These are phyloP conservation scores for Colletotrichum sp. DNA, from an alignment of 2,329 filamentous ascomycete species.

Conservation along the genomic window DNA sequence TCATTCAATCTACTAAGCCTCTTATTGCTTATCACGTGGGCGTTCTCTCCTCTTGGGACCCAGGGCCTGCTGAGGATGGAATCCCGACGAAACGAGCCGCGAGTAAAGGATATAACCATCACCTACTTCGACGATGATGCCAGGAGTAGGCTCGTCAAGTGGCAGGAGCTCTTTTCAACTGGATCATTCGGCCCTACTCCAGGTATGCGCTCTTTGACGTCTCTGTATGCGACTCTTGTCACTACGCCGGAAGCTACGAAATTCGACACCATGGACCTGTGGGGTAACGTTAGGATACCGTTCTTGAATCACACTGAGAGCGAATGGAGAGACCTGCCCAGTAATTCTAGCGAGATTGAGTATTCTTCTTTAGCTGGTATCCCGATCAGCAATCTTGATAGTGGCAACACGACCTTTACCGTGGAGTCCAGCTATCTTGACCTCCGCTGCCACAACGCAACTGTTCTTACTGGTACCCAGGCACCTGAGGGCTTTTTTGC, in stretches of 20 bases:
- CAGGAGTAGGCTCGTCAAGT: too few relatives aligned
- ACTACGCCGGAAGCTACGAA: conserved; percentile 24
- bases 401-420: not conserved
- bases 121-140: too few relatives aligned
- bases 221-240: conserved; percentile 21
- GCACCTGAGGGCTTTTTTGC: not conserved
- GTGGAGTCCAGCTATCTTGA: conserved; percentile 6
- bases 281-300: conserved; percentile 33
- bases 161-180: too few relatives aligned
- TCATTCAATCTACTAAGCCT: too few relatives aligned
- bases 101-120: too few relatives aligned
- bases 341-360: not conserved
- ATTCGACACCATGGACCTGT: conserved; percentile 25
- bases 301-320: not conserved
- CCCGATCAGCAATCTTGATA: not conserved
- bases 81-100: too few relatives aligned
- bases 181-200: too few relatives aligned
- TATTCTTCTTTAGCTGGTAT: conserved; percentile 5
- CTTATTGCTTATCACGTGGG: too few relatives aligned
- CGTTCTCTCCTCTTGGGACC: too few relatives aligned
- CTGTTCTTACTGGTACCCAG: not conserved
- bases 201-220: not conserved
- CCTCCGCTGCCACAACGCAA: not conserved
- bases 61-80: too few relatives aligned
- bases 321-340: not conserved